These are phyloP conservation scores for Volutella citrinella DNA, from an alignment of 2,329 filamentous ascomycete species.

Conservation along the genomic window DNA sequence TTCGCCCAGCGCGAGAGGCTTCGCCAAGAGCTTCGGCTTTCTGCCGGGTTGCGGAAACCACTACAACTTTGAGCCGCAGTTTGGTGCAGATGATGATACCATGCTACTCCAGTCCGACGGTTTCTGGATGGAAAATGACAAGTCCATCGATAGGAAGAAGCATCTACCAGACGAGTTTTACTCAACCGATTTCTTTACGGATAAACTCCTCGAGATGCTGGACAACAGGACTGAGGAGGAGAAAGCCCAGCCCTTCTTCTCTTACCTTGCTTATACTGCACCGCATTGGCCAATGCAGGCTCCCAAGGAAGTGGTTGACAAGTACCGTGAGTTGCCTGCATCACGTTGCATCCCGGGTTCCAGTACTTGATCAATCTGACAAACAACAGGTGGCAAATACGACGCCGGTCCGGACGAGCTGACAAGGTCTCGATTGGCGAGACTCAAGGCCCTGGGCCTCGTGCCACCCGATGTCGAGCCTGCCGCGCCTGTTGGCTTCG, in stretches of 20 bases:
- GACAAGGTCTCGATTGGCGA: conserved; percentile 39
- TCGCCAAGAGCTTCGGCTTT: conserved; percentile 38
- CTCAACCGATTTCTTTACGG: conserved; percentile 48
- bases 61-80: too few species aligned
- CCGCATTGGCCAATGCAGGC: conserved; percentile 3
- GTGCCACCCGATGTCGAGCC: conserved; percentile 27
- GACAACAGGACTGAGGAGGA: conserved; percentile 32
- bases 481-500: background rate
- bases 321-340: conserved; percentile 1
- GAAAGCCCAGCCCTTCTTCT: conserved; percentile 41
- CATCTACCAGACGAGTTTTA: conserved; percentile 50
- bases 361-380: background rate
- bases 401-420: conserved; percentile 48
- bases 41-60: conserved; percentile 44
- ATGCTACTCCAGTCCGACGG: conserved; percentile 31
- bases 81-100: conserved; percentile 51
- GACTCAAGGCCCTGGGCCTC: conserved; percentile 39
- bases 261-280: conserved; percentile 31
- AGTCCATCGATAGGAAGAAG: conserved; percentile 34
- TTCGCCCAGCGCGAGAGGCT: conserved; percentile 22
- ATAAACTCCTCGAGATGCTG: conserved; percentile 49
- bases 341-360: too few species aligned
- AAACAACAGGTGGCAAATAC: conserved; percentile 5
- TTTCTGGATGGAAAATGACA: conserved; percentile 39
- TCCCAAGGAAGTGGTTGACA: conserved; percentile 2